Evolutionary conservation across 179 eudicot genomes (phyloP), one percentile per base, ranked within the genome.

Genomic region (Patellifolia procumbens): DNA sequence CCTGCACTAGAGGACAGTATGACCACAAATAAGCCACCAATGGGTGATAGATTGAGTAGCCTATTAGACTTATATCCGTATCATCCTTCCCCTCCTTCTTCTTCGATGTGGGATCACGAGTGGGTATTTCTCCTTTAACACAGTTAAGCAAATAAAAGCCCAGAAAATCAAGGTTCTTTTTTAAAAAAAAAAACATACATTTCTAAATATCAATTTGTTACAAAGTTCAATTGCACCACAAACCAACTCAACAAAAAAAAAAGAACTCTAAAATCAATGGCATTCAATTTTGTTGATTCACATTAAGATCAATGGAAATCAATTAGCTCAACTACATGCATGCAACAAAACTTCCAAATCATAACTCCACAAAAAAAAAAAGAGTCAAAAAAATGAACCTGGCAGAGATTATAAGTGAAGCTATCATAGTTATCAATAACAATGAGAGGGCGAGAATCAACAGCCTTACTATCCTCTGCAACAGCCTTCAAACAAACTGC

Each of bases 381-480:
- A 11, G 64, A 31, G 12, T 4, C 1, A 29, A 66, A 64, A 4
- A 22, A 62, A 59, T 20, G 12, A 56, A 94, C 99, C 91, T 95
- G 99, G 56, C 98, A 93, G 17, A 95, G 94, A 67, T 95, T 95
- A 81, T 95, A 91, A 76, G 99, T 95, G 83, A 95, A 95, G 85
- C 99, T 95, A 43, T 95, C 99, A 72, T 93, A 95, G 68, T 95
- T 95, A 71, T 95, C 99, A 68, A 95, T 95, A 35, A 95, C 98
- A 63, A 91, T 58, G 32, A 95, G 82, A 24, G 97, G 99, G 42
- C 77, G 72, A 61, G 81, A 69, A 78, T 78, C 75, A 51, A 56
- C 59, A 22, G 62, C 45, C 17, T 64, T 74, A 48, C 79, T 45
- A 43, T 22, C 46, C 48, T 70, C 29, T 0, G 71, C 51, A 65